Evolutionary conservation across 306 rosid species (phyloP), one percentile per base, ranked within the genome.

Genomic region (Adenanthera pavonina): DNA sequence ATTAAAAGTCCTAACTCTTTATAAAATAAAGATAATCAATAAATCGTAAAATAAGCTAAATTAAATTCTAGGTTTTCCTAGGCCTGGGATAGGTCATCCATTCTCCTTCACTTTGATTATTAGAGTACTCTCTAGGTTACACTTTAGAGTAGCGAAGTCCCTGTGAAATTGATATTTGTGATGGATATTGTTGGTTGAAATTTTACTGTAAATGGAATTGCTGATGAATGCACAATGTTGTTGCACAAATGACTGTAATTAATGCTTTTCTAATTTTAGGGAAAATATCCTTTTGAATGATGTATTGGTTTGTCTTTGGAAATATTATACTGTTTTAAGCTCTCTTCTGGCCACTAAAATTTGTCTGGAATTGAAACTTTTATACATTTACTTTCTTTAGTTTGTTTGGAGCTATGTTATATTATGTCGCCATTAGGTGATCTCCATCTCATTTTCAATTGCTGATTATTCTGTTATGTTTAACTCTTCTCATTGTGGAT

Each of bases 401-500:
- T 52, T 36, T 68, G 73, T 70, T 54, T 44, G 34, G 75, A 69
- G 14, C 60, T 30, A 59, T 6, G 16, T 59, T 12, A 3, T 59
- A 48, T 40, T 33, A 3, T 17, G 62, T 72, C 71, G 41, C 36
- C 36, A 44, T 72, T 52, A 44, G 6, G 54, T 47, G 54, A 5
- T 17, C 13, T 6, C 44, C 72, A 0, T 2, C 25, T 7, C 47
- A 40, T 19, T 47, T 48, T 34, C 6, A 12, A 19, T 48, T 53
- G 25, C 71, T 77, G 52, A 73, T 47, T 34, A 35, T 56, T 4
- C 16, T 73, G 54, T 60, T 49, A 57, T 46, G 44, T 62, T 67
- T 8, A 61, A 53, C 47, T 69, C 68, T 51, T 75, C 41, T 59
- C 56, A 51, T 49, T 81, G 20, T 77, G 17, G 64, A 51, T 36